Evolutionary conservation across 2,329 filamentous ascomycete genomes (phyloP), one percentile per base, ranked within the genome.

Genomic region (Xylaria sp.): DNA sequence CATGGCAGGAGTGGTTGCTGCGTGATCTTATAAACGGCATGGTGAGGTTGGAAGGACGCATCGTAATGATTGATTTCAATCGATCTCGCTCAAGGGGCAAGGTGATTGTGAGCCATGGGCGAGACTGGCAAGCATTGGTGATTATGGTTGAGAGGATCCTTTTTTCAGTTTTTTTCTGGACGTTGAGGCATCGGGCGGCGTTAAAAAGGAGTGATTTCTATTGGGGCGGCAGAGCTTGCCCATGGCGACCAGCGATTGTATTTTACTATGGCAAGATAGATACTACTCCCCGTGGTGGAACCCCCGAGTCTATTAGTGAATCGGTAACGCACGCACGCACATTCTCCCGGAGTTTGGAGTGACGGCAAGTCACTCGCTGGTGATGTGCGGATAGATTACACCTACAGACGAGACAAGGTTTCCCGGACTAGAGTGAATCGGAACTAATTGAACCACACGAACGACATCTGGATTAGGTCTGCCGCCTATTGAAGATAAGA

Each of bases 1-100:
- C 47, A 59, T 17, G 66, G 68, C n/a, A 66, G 72, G 31, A 69
- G 72, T 35, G 71, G 72, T 37, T 75, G 73, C 64, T 75, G 73
- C 51, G 67, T 75, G 33, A 74, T 75, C 58, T 73, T 74, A 74
- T 75, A 66, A 73, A 37, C 13, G 7, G 8, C 21, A 13, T 37
- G 43, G 1, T 9, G 25, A 41, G 31, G 40, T 40, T 21, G 19
- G 17, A 29, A 48, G 44, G 33, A 40, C n/a, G 23, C 44, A 8
- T 49, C 43, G 37, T 48, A 37, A 54, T 35, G 19, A 37, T 38
- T 54, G 48, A 31, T 51, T 41, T 54, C 11, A 51, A 49, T 37
- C 27, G n/a, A 54, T 25, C 29, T 41, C 49, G 35, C 49, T 48
- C 17, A 37, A 44, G 38, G 46, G 57, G 27, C 19, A 40, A 38